phyloP scores from a whole-genome alignment of 2,329 filamentous ascomycete genomes.

The Fusarium sp. region DNA sequence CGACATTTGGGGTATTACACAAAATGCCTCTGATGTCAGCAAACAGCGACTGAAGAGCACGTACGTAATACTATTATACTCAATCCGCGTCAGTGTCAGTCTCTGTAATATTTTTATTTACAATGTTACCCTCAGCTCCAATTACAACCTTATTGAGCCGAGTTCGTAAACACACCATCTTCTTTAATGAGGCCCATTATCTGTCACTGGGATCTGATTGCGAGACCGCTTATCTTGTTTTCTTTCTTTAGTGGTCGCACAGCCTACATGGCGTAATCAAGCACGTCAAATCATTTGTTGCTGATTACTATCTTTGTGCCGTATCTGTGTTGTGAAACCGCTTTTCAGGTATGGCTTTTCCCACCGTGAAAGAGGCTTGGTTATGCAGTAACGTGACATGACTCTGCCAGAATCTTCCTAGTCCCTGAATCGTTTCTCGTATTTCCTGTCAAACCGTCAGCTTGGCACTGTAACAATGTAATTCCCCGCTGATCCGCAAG shows the following conservation, averaged over 20 bases:
- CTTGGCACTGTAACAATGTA: background rate
- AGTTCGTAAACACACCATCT: background rate
- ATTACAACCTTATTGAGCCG: accelerated
- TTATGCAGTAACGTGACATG: background rate
- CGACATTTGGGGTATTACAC: background rate
- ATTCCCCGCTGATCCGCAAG: background rate
- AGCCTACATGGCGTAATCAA: background rate
- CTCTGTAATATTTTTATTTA: background rate
- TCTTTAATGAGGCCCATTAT: background rate
- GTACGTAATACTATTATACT: background rate
- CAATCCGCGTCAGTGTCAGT: background rate
- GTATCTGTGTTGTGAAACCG: background rate
- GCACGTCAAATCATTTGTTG: background rate
- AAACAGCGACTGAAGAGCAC: background rate
- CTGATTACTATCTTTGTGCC: background rate
- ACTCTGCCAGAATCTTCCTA: background rate
- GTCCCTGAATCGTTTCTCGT: background rate
- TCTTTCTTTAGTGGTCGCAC: background rate
- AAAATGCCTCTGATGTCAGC: constrained; percentile 7
- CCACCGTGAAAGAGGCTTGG: background rate
- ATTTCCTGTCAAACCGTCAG: background rate
- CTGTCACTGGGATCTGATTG: background rate
- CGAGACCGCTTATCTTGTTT: background rate
- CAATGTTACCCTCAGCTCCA: background rate
- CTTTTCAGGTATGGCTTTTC: background rate